Base-by-base conservation (phyloP, 371 early-diverging fungal genomes). In the Zychaea mexicana region DNA sequence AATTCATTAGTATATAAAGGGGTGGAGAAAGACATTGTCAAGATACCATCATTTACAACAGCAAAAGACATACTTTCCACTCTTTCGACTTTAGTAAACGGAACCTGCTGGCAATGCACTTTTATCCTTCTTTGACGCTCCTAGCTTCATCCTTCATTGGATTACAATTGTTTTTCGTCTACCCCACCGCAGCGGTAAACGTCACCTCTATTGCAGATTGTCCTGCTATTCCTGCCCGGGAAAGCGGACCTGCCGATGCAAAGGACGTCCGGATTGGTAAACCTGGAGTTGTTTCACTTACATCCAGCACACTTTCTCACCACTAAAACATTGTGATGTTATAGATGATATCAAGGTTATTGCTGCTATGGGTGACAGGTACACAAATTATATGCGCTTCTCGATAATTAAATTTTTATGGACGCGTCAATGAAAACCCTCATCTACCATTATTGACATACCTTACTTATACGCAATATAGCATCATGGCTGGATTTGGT, bases 401-500 rank as follows among this genome's bases (percentile, higher is more conserved):
- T n/a, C n/a, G n/a, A n/a, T n/a, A n/a, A n/a, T n/a, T n/a, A n/a
- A n/a, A n/a, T n/a, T n/a, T n/a, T n/a, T n/a, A n/a, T n/a, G n/a
- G n/a, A n/a, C n/a, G n/a, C n/a, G n/a, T n/a, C n/a, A n/a, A n/a
- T n/a, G n/a, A n/a, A n/a, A n/a, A n/a, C n/a, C n/a, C n/a, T n/a
- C n/a, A n/a, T n/a, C n/a, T n/a, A n/a, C n/a, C n/a, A n/a, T n/a
- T n/a, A n/a, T n/a, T n/a, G n/a, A n/a, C n/a, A n/a, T n/a, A n/a
- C n/a, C n/a, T 36, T 45, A 19, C 17, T 10, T 17, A 10, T 19
- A 5, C 17, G 7, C 5, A 45, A 10, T 32, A 57, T 56, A 76
- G 77, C 61, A 69, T 73, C 46, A 73, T 71, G 31, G 69, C 77
- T n/a, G 77, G 71, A 2, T 77, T 67, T 61, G 69, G 65, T 19